Conservation (phyloP, 306 rosid species). For the Myrica gale region DNA sequence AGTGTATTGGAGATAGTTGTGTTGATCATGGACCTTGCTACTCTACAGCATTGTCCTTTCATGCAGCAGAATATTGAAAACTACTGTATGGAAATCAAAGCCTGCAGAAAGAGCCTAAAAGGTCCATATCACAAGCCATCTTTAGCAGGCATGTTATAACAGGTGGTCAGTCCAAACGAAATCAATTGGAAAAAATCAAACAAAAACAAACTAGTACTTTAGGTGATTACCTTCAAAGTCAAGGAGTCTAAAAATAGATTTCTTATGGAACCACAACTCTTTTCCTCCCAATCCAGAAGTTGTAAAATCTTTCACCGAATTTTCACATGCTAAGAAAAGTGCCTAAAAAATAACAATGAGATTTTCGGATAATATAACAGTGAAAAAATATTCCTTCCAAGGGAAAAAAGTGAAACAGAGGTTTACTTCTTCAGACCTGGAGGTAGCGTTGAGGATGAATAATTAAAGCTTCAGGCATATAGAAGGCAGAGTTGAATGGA, state of each 20-base stretch:
- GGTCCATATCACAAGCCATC: no score
- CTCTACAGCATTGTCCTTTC: neutral
- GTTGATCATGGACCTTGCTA: neutral
- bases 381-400: neutral
- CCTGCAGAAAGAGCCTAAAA: neutral
- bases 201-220: conserved; percentile 17
- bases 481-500: conserved; percentile 64
- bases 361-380: conserved; percentile 2
- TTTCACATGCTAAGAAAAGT: conserved; percentile 64
- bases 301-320: conserved; percentile 50
- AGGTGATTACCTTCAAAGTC: conserved; percentile 71
- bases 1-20: neutral
- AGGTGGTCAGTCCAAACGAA: neutral
- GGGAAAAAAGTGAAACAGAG: neutral
- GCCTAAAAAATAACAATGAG: conserved; percentile 48
- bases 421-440: conserved; percentile 47
- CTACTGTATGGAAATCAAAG: neutral
- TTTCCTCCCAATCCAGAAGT: conserved; percentile 43
- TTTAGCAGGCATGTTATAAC: no score
- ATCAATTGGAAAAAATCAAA: neutral
- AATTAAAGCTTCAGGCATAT: conserved; percentile 87
- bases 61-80: neutral
- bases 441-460: conserved; percentile 67
- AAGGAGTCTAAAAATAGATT: conserved; percentile 47
- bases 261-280: conserved; percentile 54